A percentile compares a stretch with the other conserved stretches of the same genome.
These are phyloP conservation scores for Fusarium euwallaceae DNA, from an alignment of 2,329 filamentous ascomycete genomes.

Conservation along the genomic window DNA sequence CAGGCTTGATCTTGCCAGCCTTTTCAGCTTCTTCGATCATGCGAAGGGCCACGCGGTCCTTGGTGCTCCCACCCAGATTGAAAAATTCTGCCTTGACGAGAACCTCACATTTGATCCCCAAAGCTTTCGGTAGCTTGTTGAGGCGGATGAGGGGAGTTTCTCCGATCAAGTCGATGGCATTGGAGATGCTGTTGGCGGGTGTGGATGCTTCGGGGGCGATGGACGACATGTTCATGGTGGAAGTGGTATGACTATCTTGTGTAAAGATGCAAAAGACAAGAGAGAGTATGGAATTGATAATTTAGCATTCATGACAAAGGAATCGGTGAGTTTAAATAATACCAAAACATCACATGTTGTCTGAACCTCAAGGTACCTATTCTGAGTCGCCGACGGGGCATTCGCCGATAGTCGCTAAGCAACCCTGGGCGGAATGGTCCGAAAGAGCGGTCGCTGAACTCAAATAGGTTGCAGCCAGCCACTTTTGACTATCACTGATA, in stretches of 20 bases:
- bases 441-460: neutral
- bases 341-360: neutral
- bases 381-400: neutral
- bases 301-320: neutral
- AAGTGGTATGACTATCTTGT: neutral
- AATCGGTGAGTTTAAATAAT: neutral
- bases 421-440: neutral
- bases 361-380: too few relatives aligned
- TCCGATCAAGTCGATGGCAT: constrained; percentile 87
- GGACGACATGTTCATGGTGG: neutral
- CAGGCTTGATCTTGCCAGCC: constrained; percentile 93
- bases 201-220: neutral
- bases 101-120: constrained; percentile 89
- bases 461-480: neutral
- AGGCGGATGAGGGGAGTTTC: constrained; percentile 92
- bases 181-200: constrained; percentile 42
- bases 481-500: neutral
- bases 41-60: constrained; percentile 92
- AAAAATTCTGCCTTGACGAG: constrained; percentile 93
- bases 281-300: neutral
- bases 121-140: constrained; percentile 89
- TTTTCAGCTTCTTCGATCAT: constrained; percentile 98
- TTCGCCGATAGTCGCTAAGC: neutral
- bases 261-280: neutral
- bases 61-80: constrained; percentile 92